phyloP scores from a whole-genome alignment of 2,329 filamentous ascomycete genomes.

The Penicillium oxalicum region DNA sequence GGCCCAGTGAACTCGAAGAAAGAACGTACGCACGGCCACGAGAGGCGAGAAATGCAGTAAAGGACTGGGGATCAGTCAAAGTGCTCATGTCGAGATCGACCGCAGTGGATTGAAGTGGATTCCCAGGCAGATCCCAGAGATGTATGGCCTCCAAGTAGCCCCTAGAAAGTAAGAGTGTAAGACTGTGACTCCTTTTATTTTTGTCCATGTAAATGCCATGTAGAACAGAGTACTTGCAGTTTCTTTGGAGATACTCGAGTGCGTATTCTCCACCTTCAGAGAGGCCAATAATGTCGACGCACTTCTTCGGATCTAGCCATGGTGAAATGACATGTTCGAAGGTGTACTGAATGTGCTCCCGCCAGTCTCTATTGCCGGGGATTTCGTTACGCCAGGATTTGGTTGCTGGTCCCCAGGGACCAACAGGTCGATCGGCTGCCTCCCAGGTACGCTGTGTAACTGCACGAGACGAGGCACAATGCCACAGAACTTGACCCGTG shows the following conservation, averaged over 20 bases:
- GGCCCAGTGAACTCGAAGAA: slow-evolving; percentile 48
- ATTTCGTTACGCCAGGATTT: slow-evolving; percentile 57
- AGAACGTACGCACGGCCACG: slow-evolving; percentile 57
- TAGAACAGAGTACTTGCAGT: slow-evolving; percentile 40
- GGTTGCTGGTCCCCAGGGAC: slow-evolving; percentile 52
- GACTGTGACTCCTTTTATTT: background rate
- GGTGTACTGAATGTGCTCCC: slow-evolving; percentile 60
- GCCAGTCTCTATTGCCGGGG: slow-evolving; percentile 50
- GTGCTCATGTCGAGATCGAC: slow-evolving; percentile 22
- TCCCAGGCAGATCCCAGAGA: slow-evolving; percentile 37
- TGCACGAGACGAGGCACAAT: slow-evolving; percentile 55
- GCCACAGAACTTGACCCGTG: slow-evolving; percentile 70
- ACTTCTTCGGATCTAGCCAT: slow-evolving; percentile 43
- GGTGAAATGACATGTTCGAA: slow-evolving; percentile 56
- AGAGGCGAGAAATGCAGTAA: slow-evolving; percentile 39
- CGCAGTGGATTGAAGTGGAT: slow-evolving; percentile 31
- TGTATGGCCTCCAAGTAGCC: slow-evolving; percentile 33
- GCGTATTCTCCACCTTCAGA: slow-evolving; percentile 59
- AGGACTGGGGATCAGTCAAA: slow-evolving; percentile 10
- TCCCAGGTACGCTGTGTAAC: slow-evolving; percentile 56
- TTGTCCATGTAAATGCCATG: no score
- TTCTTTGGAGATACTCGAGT: slow-evolving; percentile 52
- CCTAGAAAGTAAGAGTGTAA: slow-evolving; percentile 22
- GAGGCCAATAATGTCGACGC: slow-evolving; percentile 65
- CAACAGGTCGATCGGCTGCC: slow-evolving; percentile 56